Evolutionary conservation across 257 asterid species (phyloP), one percentile per base, ranked within the genome.

Genomic region (Nicotiana benthamiana): DNA sequence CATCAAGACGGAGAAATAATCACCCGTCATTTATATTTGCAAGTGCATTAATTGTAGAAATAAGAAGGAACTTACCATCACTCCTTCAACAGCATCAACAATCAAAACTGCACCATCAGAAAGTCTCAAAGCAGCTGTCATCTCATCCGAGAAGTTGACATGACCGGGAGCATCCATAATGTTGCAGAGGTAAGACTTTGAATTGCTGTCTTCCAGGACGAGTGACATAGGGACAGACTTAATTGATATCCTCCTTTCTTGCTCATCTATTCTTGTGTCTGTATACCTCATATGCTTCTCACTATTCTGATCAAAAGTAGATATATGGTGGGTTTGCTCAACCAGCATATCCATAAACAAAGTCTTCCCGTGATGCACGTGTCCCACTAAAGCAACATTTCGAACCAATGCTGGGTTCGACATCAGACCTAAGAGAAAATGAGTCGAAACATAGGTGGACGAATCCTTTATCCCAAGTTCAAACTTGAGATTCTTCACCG

Each of bases 81-180:
- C 97, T 85, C 99, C 98, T 80, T 92, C 99, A 65, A 92, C 99
- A 75, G 98, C 99, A 89, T 96, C 99, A 75, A 96, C 98, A 82
- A 96, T 85, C 84, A 96, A 86, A 46, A 96, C 98, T 20, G 98
- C 99, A 82, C 99, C 99, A 89, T 96, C 99, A 64, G 99, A 97
- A 85, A 96, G 98, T 87, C 99, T 90, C 54, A 95, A 90, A 12
- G 98, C 97, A 81, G 99, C 98, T 32, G 96, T 86, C 98, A 95
- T 95, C 87, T 95, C 99, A 89, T 95, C 99, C 2, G 99, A 93
- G 77, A 95, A 95, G 87, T 95, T 93, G 51, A 90, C 98, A 87
- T 95, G 99, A 28, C 99, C 99, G 16, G 99, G 98, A 32, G 99
- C 88, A 83, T 95, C 99, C 97, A 92, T 92, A 62, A 95, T 85